phyloP scores from a whole-genome alignment of 192 early-diverging fungal species.

The Umbelopsis isabellina region DNA sequence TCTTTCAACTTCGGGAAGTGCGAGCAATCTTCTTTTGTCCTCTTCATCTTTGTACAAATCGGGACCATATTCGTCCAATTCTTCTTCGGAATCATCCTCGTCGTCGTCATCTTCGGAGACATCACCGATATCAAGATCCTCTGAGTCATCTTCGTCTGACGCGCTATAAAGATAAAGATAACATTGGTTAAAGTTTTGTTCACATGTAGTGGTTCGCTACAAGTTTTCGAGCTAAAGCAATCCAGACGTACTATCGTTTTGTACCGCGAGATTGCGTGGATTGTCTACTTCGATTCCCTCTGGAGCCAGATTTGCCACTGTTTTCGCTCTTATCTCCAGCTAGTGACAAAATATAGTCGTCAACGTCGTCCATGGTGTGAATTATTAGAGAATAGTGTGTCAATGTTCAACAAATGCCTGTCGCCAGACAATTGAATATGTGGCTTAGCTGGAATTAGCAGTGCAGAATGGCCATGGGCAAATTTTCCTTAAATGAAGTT shows the following conservation, averaged over 20 bases:
- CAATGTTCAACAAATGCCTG: not conserved
- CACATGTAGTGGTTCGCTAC: not conserved
- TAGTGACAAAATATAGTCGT: constrained; percentile 36
- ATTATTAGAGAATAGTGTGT: not conserved
- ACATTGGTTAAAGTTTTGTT: not conserved
- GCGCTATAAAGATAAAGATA: not conserved
- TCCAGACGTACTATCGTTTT: not conserved
- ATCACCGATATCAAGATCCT: constrained; percentile 14
- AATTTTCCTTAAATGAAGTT: too few species aligned
- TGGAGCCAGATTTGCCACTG: not conserved
- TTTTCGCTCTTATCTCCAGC: constrained; percentile 25
- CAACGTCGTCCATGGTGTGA: constrained; percentile 30
- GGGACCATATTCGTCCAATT: constrained; percentile 70
- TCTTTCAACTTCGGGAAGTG: constrained; percentile 73
- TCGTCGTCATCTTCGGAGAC: constrained; percentile 46
- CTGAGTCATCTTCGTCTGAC: constrained; percentile 38
- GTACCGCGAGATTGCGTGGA: not conserved
- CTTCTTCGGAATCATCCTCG: constrained; percentile 60
- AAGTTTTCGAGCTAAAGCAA: not conserved
- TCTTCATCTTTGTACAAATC: constrained; percentile 75
- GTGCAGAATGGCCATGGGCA: not conserved
- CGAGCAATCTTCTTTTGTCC: constrained; percentile 59
- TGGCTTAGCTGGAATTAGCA: not conserved
- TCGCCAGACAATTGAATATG: not conserved
- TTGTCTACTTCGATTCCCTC: constrained; percentile 16